Evolutionary conservation across 192 early-diverging fungal species (phyloP), one percentile per base, ranked within the genome.

Genomic region (Entomortierella chlamydospora): DNA sequence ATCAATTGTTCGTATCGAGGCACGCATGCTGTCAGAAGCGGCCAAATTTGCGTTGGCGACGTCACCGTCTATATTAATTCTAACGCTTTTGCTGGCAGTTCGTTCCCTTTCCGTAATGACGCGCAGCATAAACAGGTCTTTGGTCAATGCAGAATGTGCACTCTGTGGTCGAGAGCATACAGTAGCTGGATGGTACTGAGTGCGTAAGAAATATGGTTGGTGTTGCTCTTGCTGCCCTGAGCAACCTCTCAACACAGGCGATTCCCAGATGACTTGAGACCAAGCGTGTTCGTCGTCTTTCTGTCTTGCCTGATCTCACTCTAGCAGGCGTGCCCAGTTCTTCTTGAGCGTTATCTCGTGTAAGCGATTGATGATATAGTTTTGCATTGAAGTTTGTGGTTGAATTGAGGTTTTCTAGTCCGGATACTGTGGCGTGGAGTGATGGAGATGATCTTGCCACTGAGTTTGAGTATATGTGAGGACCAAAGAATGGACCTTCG

Each of bases 251-350:
- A 70, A 12, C 12, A 45, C 15, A 0, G 74, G 74, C 10, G 74
- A 78, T 30, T 78, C 67, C 74, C 74, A 78, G 22, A 78, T 78
- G 0, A 78, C 74, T 34, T 78, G 74, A 2, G 74, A 78, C 74
- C 74, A 78, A 20, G 74, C 74, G 66, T 5, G 26, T 52, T 33
- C 49, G 58, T 2, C 54, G 50, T 8, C 47, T 22, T 7, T 45
- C 54, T 12, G 51, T 45, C 20, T 10, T 57, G 25, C 15, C 26
- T 26, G 28, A 25, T 26, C 52, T 54, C 25, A 10, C 2, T 13
- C 15, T 29, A 8, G 18, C 5, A 15, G 6, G 2, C 52, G 15
- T 20, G 45, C 23, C 52, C 10, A 8, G n/a, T 15, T 54, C 25
- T 4, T 54, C 28, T 26, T 3, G 23, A 26, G 29, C 29, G 26